Percentiles rank a stretch among this genome's conserved stretches.
These are phyloP conservation scores for Aspergillus intermedius DNA, from an alignment of 2,329 filamentous ascomycete species.

Conservation along the genomic window DNA sequence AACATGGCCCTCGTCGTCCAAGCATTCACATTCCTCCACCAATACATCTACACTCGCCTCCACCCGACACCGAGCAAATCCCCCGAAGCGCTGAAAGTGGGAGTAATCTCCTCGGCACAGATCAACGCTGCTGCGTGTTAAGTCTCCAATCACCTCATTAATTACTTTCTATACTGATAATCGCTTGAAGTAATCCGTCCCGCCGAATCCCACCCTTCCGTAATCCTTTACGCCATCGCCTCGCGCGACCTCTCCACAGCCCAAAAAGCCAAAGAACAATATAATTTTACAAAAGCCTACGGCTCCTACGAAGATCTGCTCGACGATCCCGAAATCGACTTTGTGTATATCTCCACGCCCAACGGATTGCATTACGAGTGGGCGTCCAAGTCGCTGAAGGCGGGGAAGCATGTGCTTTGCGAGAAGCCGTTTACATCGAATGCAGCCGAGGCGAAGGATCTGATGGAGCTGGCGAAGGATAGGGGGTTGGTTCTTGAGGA, in stretches of 20 bases:
- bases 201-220: slow-evolving; percentile 48
- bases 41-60: slow-evolving; percentile 17
- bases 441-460: slow-evolving; percentile 32
- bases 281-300: slow-evolving; percentile 43
- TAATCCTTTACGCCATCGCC: slow-evolving; percentile 49
- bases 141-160: not conserved
- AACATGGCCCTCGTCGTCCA: slow-evolving; percentile 20
- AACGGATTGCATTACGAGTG: slow-evolving; percentile 40
- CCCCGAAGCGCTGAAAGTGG: slow-evolving; percentile 15
- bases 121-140: slow-evolving; percentile 18
- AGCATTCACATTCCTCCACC: slow-evolving; percentile 17
- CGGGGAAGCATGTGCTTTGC: slow-evolving; percentile 25
- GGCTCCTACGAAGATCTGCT: slow-evolving; percentile 18
- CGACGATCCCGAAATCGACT: slow-evolving; percentile 34
- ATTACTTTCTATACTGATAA: not conserved
- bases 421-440: slow-evolving; percentile 27
- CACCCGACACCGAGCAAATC: slow-evolving; percentile 16
- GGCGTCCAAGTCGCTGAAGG: slow-evolving; percentile 31
- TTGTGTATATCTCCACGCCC: slow-evolving; percentile 47
- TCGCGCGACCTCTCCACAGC: slow-evolving; percentile 46
- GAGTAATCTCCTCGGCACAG: slow-evolving; percentile 17
- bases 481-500: slow-evolving; percentile 45
- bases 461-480: slow-evolving; percentile 36
- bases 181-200: slow-evolving; percentile 33
- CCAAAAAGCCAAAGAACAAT: slow-evolving; percentile 43